These are phyloP conservation scores for Penicillium diatomitis DNA, from an alignment of 495 filamentous ascomycete species.

Conservation along the genomic window DNA sequence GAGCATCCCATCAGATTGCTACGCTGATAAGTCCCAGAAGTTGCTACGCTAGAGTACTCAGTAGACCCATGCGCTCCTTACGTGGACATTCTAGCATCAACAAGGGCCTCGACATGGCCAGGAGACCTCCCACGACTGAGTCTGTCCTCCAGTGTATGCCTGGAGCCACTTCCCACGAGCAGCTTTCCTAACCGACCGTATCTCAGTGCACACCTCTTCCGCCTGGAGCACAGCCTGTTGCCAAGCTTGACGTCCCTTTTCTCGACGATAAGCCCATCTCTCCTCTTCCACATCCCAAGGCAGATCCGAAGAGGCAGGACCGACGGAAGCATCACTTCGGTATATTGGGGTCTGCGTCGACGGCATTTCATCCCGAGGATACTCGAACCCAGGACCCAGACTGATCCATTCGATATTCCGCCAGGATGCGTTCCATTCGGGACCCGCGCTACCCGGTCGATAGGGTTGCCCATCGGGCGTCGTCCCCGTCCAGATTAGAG, in stretches of 20 bases:
- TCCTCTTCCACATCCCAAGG: conserved; percentile 29
- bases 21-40: too few species aligned
- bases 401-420: conserved; percentile 38
- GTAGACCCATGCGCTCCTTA: too few species aligned
- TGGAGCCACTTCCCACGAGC: conserved; percentile 31
- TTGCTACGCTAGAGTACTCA: background rate
- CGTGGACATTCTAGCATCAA: too few species aligned
- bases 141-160: conserved; percentile 23
- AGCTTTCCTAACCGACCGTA: conserved; percentile 20
- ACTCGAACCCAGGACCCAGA: conserved; percentile 39
- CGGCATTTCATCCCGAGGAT: background rate
- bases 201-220: conserved; percentile 15
- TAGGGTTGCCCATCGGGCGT: conserved; percentile 21
- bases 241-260: conserved; percentile 20
- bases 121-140: background rate
- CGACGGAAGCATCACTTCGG: background rate
- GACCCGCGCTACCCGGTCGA: conserved; percentile 17
- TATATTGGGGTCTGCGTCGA: background rate
- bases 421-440: conserved; percentile 46
- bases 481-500: conserved; percentile 42
- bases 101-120: too few species aligned
- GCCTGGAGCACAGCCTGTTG: conserved; percentile 14
- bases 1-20: too few species aligned
- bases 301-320: conserved; percentile 1
- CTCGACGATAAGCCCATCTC: conserved; percentile 16